Conservation (phyloP, 371 early-diverging fungal species). For the Mucor circinelloides region DNA sequence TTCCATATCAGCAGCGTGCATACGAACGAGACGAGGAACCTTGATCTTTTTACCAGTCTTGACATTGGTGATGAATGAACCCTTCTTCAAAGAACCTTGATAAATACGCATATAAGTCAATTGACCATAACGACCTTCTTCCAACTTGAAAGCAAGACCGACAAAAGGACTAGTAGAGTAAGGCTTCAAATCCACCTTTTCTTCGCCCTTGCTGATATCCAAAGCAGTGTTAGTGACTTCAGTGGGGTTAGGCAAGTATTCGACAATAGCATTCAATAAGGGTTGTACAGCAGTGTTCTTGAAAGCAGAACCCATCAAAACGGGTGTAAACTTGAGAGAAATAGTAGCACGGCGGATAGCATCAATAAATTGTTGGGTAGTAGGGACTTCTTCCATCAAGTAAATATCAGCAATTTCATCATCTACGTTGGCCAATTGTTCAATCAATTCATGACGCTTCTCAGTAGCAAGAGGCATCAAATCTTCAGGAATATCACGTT, state of each 20-base stretch:
- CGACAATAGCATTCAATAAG: slow-evolving; percentile 81
- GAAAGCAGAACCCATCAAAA: slow-evolving; percentile 88
- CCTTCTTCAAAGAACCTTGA: slow-evolving; percentile 90
- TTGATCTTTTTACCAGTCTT: slow-evolving; percentile 95
- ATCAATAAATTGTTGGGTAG: slow-evolving; percentile 65
- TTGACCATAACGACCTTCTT: slow-evolving; percentile 96
- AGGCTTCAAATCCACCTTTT: slow-evolving; percentile 59
- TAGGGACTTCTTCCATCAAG: slow-evolving; percentile 75
- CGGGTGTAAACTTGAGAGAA: slow-evolving; percentile 79
- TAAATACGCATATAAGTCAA: slow-evolving; percentile 97
- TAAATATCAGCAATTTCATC: slow-evolving; percentile 87
- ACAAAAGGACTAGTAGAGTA: slow-evolving; percentile 75
- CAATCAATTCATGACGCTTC: slow-evolving; percentile 81
- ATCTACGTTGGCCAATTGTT: slow-evolving; percentile 85
- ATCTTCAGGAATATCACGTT: slow-evolving; percentile 80
- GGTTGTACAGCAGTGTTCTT: slow-evolving; percentile 95
- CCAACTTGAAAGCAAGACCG: slow-evolving; percentile 94
- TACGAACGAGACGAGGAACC: slow-evolving; percentile 94
- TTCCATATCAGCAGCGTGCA: slow-evolving; percentile 99
- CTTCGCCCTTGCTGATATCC: slow-evolving; percentile 70
- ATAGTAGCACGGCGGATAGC: slow-evolving; percentile 86
- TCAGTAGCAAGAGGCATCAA: slow-evolving; percentile 70
- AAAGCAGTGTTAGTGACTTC: slow-evolving; percentile 79
- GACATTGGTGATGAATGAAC: slow-evolving; percentile 84
- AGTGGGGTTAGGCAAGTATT: slow-evolving; percentile 79